Conservation (phyloP, 371 early-diverging fungal species). For the Rhizopus arrhizus region DNA sequence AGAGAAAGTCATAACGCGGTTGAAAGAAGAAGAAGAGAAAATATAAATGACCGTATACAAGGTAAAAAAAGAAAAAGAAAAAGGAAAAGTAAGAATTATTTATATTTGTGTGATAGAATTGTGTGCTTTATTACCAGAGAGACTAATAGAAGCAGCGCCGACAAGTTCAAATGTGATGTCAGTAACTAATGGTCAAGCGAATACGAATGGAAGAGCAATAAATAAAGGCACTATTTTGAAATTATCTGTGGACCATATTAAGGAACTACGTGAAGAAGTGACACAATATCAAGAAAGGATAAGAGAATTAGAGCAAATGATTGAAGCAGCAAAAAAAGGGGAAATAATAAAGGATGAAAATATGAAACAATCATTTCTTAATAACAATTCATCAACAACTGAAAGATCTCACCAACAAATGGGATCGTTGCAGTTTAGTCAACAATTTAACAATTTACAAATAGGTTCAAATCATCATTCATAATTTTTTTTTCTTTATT, state of each 20-base stretch:
- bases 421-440: conserved; percentile 34
- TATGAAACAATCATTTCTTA: not conserved
- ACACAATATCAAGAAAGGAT: conserved; percentile 40
- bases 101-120: conserved; percentile 59
- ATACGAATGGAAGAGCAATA: conserved; percentile 56
- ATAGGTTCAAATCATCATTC: conserved; percentile 14
- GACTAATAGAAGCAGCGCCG: conserved; percentile 47
- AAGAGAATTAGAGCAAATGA: conserved; percentile 72
- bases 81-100: not conserved
- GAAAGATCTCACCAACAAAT: conserved; percentile 22
- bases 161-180: conserved; percentile 45
- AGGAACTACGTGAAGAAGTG: conserved; percentile 45
- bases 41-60: conserved; percentile 97
- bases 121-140: conserved; percentile 79
- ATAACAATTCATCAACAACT: not conserved
- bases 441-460: conserved; percentile 36
- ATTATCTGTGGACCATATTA: conserved; percentile 73
- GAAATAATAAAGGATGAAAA: conserved; percentile 21
- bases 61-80: conserved; percentile 26
- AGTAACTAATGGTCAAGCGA: conserved; percentile 22
- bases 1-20: conserved; percentile 70
- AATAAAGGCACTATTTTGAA: conserved; percentile 88
- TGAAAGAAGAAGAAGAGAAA: conserved; percentile 93
- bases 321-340: conserved; percentile 36
- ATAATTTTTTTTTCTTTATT: too few relatives aligned